phyloP scores from a whole-genome alignment of 352 stramenopile species.

The Globisporangium spinosum region DNA sequence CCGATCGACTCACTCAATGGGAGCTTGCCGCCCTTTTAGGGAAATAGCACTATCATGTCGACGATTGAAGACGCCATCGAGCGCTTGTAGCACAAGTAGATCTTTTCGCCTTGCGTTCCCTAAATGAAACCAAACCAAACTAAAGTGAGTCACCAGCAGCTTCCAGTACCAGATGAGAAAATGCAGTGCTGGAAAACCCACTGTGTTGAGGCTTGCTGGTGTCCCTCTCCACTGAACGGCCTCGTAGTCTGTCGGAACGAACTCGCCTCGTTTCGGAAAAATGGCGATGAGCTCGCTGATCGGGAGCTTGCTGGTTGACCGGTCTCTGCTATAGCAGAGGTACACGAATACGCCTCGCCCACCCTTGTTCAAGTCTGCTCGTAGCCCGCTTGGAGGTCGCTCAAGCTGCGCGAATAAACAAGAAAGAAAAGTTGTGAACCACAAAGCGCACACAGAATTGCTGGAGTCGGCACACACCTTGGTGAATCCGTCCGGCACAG shows the following conservation, averaged over 20 bases:
- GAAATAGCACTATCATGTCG: constrained; percentile 70
- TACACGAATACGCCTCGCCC: constrained; percentile 77
- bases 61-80: constrained; percentile 57
- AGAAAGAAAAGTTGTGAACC: background rate
- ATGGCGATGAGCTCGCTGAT: constrained; percentile 78
- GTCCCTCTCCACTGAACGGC: constrained; percentile 51
- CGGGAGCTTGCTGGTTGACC: constrained; percentile 38
- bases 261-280: constrained; percentile 74
- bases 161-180: background rate
- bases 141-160: background rate
- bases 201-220: constrained; percentile 73
- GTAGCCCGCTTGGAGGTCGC: constrained; percentile 61
- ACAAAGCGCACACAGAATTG: background rate
- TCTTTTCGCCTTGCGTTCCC: constrained; percentile 80
- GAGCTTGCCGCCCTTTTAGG: constrained; percentile 78
- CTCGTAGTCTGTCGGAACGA: constrained; percentile 76
- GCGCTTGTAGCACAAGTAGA: constrained; percentile 75
- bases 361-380: constrained; percentile 79
- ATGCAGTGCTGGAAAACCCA: constrained; percentile 17
- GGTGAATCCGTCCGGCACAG: constrained; percentile 59
- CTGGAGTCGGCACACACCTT: constrained; percentile 40
- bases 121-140: constrained; percentile 17
- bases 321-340: constrained; percentile 61
- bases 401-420: constrained; percentile 42
- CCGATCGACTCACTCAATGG: constrained; percentile 57